These are phyloP conservation scores for Aspergillus candidus DNA, from an alignment of 2,329 filamentous ascomycete genomes.

Conservation along the genomic window DNA sequence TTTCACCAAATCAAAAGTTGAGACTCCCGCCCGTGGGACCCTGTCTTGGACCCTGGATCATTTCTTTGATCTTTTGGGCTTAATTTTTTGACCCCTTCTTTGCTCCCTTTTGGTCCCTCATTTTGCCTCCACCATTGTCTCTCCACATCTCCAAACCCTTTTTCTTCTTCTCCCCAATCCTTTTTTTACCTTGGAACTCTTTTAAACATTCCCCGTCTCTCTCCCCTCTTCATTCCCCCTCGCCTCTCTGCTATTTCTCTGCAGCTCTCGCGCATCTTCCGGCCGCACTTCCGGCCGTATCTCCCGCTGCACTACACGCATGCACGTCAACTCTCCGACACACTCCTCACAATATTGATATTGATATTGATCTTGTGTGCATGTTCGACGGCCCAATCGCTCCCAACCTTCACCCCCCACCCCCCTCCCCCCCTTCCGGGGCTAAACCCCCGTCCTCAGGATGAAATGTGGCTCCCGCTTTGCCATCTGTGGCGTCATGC, in stretches of 20 bases:
- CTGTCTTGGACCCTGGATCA: too few species aligned
- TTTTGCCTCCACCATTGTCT: too few species aligned
- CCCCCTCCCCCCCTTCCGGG: neutral
- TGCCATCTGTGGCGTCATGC: slow-evolving; percentile 16
- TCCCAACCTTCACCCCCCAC: neutral
- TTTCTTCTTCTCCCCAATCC: neutral
- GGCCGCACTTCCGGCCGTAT: neutral
- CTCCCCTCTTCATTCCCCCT: neutral
- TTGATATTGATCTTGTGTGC: too few species aligned
- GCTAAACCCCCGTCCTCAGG: too few species aligned
- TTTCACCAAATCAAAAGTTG: too few species aligned
- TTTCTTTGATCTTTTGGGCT: neutral
- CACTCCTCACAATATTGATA: too few species aligned
- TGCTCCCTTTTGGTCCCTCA: too few species aligned
- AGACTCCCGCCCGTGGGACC: neutral
- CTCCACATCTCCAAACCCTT: neutral
- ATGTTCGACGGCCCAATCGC: neutral
- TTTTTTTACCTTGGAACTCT: neutral
- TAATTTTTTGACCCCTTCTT: neutral
- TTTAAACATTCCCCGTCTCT: neutral
- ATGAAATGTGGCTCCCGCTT: slow-evolving; percentile 31
- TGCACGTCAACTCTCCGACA: too few species aligned
- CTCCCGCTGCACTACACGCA: too few species aligned
- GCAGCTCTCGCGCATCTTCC: too few species aligned
- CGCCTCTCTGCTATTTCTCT: neutral